These are phyloP conservation scores for Verticillium klebahnii DNA, from an alignment of 2,329 filamentous ascomycete species.

Conservation along the genomic window DNA sequence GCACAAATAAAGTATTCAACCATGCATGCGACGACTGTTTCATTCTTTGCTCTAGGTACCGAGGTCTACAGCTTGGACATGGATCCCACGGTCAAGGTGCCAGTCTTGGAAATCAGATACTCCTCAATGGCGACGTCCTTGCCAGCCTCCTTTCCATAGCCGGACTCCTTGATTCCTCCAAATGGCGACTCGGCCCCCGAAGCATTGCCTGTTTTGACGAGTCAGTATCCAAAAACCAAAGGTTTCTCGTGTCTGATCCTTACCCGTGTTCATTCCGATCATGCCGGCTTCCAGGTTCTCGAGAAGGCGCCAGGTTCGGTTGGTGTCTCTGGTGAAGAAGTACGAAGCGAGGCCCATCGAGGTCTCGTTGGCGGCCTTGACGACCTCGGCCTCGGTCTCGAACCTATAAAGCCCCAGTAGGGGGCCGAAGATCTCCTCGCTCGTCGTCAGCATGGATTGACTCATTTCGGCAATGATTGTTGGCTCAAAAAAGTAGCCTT, in stretches of 20 bases:
- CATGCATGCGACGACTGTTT: slow-evolving; percentile 13
- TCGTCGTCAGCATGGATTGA: slow-evolving; percentile 59
- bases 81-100: slow-evolving; percentile 33
- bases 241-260: background rate
- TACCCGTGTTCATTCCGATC: slow-evolving; percentile 59
- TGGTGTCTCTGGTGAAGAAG: slow-evolving; percentile 55
- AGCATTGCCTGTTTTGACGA: background rate
- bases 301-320: slow-evolving; percentile 34
- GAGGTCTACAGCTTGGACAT: background rate
- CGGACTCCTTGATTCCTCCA: slow-evolving; percentile 43
- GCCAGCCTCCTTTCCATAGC: slow-evolving; percentile 41
- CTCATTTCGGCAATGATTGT: slow-evolving; percentile 68
- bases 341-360: slow-evolving; percentile 73
- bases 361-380: slow-evolving; percentile 60
- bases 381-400: slow-evolving; percentile 65
- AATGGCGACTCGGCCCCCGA: slow-evolving; percentile 40
- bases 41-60: slow-evolving; percentile 23
- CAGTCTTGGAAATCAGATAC: slow-evolving; percentile 40
- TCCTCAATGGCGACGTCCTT: slow-evolving; percentile 43
- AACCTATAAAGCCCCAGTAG: slow-evolving; percentile 69
- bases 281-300: slow-evolving; percentile 59
- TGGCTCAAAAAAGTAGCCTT: slow-evolving; percentile 67
- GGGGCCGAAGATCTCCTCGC: slow-evolving; percentile 74
- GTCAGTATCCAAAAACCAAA: no score
- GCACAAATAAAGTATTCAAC: no score